phyloP scores from a whole-genome alignment of 352 stramenopile genomes.

The Globisporangium iwayamae region DNA sequence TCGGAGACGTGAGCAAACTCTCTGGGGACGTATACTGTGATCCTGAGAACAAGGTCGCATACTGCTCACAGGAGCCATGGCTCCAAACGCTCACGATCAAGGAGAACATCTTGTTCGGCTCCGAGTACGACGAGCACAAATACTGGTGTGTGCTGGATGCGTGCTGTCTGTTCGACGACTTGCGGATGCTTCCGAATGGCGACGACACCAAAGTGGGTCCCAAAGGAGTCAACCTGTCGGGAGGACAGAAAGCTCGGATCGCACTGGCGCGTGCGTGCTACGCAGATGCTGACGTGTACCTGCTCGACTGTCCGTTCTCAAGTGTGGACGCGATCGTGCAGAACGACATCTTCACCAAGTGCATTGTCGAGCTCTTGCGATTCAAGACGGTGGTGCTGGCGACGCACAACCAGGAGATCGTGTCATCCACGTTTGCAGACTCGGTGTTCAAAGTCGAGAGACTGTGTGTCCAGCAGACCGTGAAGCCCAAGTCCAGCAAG shows the following conservation, averaged over 20 bases:
- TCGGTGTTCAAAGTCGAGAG: no score
- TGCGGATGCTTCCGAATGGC: slow-evolving; percentile 48
- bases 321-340: slow-evolving; percentile 53
- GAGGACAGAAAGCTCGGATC: slow-evolving; percentile 52
- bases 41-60: no score
- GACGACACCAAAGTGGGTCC: slow-evolving; percentile 40
- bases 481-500: no score
- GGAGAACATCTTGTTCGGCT: slow-evolving; percentile 87
- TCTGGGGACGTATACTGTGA: no score
- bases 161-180: slow-evolving; percentile 20
- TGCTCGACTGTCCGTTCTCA: slow-evolving; percentile 43
- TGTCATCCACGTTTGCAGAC: no score
- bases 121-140: slow-evolving; percentile 46
- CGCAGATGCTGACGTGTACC: slow-evolving; percentile 43
- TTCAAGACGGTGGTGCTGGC: no score
- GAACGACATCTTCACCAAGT: slow-evolving; percentile 50
- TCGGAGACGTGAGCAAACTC: no score
- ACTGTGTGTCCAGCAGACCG: no score
- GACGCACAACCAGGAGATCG: no score
- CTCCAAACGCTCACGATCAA: slow-evolving; percentile 74
- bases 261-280: slow-evolving; percentile 51
- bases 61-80: slow-evolving; percentile 64
- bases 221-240: slow-evolving; percentile 53
- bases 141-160: slow-evolving; percentile 37
- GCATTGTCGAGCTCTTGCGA: slow-evolving; percentile 36